phyloP scores from a whole-genome alignment of 352 stramenopile species.

The Aphanomyces stellatus region DNA sequence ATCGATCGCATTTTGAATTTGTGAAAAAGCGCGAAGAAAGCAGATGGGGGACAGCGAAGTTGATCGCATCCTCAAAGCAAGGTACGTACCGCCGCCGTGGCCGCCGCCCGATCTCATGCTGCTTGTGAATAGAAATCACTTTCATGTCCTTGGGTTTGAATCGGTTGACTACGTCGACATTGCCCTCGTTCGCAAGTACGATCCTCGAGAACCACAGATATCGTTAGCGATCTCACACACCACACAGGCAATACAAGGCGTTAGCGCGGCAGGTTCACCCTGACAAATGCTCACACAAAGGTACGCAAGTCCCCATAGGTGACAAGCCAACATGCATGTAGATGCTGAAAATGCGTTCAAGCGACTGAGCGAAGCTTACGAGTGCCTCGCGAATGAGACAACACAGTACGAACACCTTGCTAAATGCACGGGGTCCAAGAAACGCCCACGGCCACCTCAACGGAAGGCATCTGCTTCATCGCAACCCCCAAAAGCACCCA shows the following conservation, averaged over 20 bases:
- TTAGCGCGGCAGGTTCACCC: slow-evolving; percentile 28
- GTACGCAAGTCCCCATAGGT: too few relatives aligned
- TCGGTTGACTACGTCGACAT: not conserved
- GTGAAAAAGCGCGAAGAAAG: not conserved
- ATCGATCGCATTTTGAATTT: not conserved
- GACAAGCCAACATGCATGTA: slow-evolving; percentile 28
- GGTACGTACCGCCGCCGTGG: not conserved
- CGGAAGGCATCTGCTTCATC: not conserved
- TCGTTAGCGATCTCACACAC: not conserved
- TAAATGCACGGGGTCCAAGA: slow-evolving; percentile 21
- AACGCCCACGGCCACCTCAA: not conserved
- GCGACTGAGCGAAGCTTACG: slow-evolving; percentile 63
- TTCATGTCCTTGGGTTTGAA: slow-evolving; percentile 24
- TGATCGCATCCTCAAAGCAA: not conserved
- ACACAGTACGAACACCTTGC: slow-evolving; percentile 46
- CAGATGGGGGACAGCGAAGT: too few relatives aligned
- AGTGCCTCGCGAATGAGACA: slow-evolving; percentile 46
- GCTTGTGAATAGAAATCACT: slow-evolving; percentile 23
- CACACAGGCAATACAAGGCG: slow-evolving; percentile 29
- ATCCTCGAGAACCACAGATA: not conserved
- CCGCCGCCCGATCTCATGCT: not conserved
- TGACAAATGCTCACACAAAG: slow-evolving; percentile 27
- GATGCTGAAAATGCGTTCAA: slow-evolving; percentile 70
- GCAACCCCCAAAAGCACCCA: slow-evolving; percentile 3
- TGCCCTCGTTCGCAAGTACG: slow-evolving; percentile 11